These are phyloP conservation scores for Paramecium sexaurelia DNA, from an alignment of 73 alveolate genomes.

Conservation along the genomic window DNA sequence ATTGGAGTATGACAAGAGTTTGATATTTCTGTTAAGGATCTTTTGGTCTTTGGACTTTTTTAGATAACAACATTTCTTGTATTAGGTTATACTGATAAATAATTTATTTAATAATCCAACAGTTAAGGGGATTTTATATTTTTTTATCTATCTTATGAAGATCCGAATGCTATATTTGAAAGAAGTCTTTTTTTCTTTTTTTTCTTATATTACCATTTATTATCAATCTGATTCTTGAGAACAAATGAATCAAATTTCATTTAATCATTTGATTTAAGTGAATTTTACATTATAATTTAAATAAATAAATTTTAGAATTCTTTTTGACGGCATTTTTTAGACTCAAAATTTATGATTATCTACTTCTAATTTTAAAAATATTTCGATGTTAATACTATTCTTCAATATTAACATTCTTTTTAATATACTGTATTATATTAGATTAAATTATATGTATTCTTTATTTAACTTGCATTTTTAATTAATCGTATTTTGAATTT, in stretches of 20 bases:
- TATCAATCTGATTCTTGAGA: not conserved
- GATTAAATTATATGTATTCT: too few relatives aligned
- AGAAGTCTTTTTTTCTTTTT: not conserved
- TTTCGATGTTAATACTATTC: too few relatives aligned
- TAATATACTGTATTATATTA: too few relatives aligned
- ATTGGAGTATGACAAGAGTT: not conserved
- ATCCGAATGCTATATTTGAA: not conserved
- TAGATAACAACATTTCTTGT: not conserved
- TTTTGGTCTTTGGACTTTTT: not conserved
- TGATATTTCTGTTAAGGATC: constrained; percentile 1
- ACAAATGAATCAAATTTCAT: not conserved
- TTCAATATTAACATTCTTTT: too few relatives aligned
- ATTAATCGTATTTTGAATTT: too few relatives aligned
- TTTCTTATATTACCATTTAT: not conserved
- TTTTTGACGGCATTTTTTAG: not conserved
- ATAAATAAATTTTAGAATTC: not conserved
- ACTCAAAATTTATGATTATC: too few relatives aligned
- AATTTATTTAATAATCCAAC: not conserved
- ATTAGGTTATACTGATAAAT: not conserved
- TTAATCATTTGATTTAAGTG: not conserved
- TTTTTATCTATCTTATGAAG: not conserved
- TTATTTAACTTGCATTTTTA: too few relatives aligned
- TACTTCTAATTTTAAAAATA: too few relatives aligned
- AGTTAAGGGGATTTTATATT: not conserved
- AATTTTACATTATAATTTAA: not conserved